Evolutionary conservation across 2,329 filamentous ascomycete species (phyloP), one percentile per base, ranked within the genome.

Genomic region (Hypoxylon sp.): DNA sequence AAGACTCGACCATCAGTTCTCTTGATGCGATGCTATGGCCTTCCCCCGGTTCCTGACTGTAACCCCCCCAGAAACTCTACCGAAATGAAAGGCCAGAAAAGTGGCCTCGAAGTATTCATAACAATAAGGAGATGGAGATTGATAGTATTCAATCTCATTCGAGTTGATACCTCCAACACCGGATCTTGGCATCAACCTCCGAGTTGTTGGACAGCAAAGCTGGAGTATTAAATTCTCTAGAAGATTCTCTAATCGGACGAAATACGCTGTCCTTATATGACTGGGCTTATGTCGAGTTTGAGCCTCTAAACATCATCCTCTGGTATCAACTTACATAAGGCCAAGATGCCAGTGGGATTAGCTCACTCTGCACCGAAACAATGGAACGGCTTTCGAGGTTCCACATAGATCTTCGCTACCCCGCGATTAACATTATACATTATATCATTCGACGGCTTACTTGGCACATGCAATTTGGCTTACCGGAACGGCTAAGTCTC

Each of bases 391-490:
- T 19, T 17, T 55, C 14, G 44, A 39, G 37, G 10, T 47, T 51
- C 50, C 51, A 56, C 55, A 63, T 31, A 46, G 54, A 65, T 64
- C 63, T 63, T 48, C 35, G 42, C 22, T 60, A 55, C 65, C 65
- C 65, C 68, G 59, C 65, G 62, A 55, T 42, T 19, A 6, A 14
- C 35, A 66, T 68, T 56, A 63, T 66, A n/a, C 42, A 66, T 68
- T 56, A 63, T 68, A 64, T 61, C 59, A 60, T 64, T 67, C 39
- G 37, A 53, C 33, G 42, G 31, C 19, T 47, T 19, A 11, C 48
- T 26, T 61, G 26, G 26, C 26, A 26, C 19, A 22, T 22, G 19
- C 19, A 6, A 5, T 6, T 26, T 4, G 56, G 53, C 52, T 44
- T 66, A 10, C n/a, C 26, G 44, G 53, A 51, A 53, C 48, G 59